Conservation (phyloP, 331 rosid genomes). For the Malus hybrid region DNA sequence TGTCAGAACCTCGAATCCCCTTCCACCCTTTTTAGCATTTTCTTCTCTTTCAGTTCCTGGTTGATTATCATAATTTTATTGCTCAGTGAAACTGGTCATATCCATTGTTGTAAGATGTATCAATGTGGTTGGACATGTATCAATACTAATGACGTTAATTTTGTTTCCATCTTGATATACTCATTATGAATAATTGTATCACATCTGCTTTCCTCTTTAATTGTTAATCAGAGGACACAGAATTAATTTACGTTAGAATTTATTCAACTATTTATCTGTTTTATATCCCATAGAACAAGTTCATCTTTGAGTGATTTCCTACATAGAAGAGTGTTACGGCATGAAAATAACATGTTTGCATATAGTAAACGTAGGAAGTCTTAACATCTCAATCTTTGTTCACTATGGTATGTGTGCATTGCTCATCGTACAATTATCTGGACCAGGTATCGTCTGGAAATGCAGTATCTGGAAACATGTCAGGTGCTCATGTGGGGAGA, state of each 20-base stretch:
- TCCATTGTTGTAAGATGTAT: not conserved
- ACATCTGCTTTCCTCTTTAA: not conserved
- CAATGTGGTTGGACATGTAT: not conserved
- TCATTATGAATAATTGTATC: not conserved
- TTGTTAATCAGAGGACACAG: not conserved
- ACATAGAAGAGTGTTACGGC: not conserved
- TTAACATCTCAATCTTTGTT: not conserved
- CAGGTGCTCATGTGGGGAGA: slow-evolving; percentile 64
- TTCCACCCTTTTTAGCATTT: not conserved
- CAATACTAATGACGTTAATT: not conserved
- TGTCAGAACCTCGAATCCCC: not conserved
- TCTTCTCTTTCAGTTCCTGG: not conserved
- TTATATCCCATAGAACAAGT: not conserved
- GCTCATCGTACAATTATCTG: slow-evolving; percentile 23
- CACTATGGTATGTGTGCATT: not conserved
- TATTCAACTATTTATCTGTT: not conserved
- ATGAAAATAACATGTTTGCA: not conserved
- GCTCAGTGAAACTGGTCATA: not conserved
- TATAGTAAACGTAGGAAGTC: not conserved
- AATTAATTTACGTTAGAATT: not conserved
- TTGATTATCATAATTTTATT: not conserved
- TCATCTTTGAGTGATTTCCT: not conserved
- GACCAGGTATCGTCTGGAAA: slow-evolving; percentile 72
- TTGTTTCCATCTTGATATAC: not conserved
- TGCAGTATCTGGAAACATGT: slow-evolving; percentile 57